A percentile compares a stretch with the other conserved stretches of the same genome.
Conservation (phyloP, 1,139 yeast species). For the Hyphopichia pseudoburtonii region DNA sequence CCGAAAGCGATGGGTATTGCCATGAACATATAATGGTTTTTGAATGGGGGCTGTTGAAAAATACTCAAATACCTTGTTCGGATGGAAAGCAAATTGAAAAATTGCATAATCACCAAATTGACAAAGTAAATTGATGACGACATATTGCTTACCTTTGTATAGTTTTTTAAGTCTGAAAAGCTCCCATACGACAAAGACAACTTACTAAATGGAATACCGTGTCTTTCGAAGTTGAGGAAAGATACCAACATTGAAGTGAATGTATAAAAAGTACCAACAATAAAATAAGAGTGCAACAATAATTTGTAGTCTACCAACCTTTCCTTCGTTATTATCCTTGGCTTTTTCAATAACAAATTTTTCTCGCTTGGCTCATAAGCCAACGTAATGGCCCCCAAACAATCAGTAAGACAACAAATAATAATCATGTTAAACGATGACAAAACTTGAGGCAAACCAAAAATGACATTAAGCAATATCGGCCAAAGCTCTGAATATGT, state of each 20-base stretch:
- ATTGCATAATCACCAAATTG: slow-evolving; percentile 51
- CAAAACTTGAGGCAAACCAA: slow-evolving; percentile 52
- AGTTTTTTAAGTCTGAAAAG: slow-evolving; percentile 25
- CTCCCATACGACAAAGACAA: slow-evolving; percentile 41
- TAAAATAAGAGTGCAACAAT: slow-evolving; percentile 44
- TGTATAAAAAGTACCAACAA: slow-evolving; percentile 43
- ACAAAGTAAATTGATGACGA: slow-evolving; percentile 52
- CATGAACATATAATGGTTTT: slow-evolving; percentile 27
- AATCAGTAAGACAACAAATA: slow-evolving; percentile 50
- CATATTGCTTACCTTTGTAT: slow-evolving; percentile 23
- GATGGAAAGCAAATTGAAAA: slow-evolving; percentile 47
- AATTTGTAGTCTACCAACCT: slow-evolving; percentile 43
- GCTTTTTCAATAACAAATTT: slow-evolving; percentile 42
- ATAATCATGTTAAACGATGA: slow-evolving; percentile 55
- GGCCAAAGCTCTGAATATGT: slow-evolving; percentile 56
- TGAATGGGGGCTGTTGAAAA: slow-evolving; percentile 37
- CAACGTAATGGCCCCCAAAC: slow-evolving; percentile 44
- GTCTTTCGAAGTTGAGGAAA: slow-evolving; percentile 39
- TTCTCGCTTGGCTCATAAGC: slow-evolving; percentile 48
- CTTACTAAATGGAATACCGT: slow-evolving; percentile 36
- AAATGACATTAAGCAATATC: slow-evolving; percentile 45
- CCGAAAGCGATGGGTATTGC: slow-evolving; percentile 40
- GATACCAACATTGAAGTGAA: slow-evolving; percentile 45
- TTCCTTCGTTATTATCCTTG: slow-evolving; percentile 45
- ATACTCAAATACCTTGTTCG: slow-evolving; percentile 47